Evolutionary conservation across 164 flowering plant species (phyloP).

Genomic region (Annona squamosa): DNA sequence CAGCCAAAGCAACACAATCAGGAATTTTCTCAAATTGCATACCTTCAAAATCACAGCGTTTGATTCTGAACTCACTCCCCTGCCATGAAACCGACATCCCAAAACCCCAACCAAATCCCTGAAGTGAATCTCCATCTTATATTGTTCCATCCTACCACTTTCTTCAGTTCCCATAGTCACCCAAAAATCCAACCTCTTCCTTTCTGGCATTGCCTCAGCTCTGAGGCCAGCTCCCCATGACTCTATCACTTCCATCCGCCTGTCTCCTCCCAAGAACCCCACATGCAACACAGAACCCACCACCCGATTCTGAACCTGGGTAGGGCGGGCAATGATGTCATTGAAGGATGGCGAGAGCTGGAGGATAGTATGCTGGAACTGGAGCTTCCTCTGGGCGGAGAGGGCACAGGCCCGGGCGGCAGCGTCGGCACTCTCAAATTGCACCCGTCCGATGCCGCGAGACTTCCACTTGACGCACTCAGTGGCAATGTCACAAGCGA

Average conservation of each 20-base stretch:
- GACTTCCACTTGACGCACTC: conserved; percentile 82
- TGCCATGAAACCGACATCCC: conserved; percentile 36
- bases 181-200: conserved; percentile 56
- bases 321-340: conserved; percentile 57
- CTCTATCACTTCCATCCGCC: conserved; percentile 42
- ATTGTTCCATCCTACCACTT: conserved; percentile 26
- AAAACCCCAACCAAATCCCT: conserved; percentile 46
- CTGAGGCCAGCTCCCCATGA: conserved; percentile 46
- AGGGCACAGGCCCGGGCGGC: conserved; percentile 32
- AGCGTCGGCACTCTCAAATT: conserved; percentile 48
- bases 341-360: conserved; percentile 35
- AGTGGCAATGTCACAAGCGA: conserved; percentile 60
- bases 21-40: background rate
- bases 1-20: background rate
- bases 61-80: conserved; percentile 1
- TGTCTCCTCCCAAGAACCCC: conserved; percentile 45
- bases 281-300: conserved; percentile 36
- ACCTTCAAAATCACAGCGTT: conserved; percentile 74
- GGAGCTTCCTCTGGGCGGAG: conserved; percentile 31
- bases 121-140: conserved; percentile 56
- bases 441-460: conserved; percentile 69
- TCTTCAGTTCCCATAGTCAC: conserved; percentile 19
- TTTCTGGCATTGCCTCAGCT: conserved; percentile 72
- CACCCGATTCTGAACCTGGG: conserved; percentile 28
- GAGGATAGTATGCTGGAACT: conserved; percentile 39